Evolutionary conservation across 2,329 filamentous ascomycete species (phyloP).

Genomic region (Moelleriella libera): DNA sequence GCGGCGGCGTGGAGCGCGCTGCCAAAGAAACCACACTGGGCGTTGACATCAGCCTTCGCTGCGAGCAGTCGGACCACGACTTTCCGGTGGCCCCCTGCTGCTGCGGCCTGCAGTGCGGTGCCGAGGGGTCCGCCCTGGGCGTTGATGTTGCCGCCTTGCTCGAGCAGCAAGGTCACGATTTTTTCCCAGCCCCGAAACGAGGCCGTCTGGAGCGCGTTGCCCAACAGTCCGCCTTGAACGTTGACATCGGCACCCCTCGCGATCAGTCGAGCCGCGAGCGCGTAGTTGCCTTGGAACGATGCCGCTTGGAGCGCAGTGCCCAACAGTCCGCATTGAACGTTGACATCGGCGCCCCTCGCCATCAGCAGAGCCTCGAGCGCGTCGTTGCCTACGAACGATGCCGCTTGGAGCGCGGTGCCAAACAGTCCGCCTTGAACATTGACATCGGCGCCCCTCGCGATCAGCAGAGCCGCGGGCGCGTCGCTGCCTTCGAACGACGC

Average conservation of each 20-base stretch:
- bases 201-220: background rate
- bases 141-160: background rate
- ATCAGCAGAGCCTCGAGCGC: background rate
- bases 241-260: background rate
- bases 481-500: background rate
- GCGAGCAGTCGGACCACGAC: background rate
- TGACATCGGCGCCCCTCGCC: background rate
- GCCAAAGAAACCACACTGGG: background rate
- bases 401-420: background rate
- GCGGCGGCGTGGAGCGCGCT: conserved; percentile 5
- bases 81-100: background rate
- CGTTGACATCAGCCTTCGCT: conserved; percentile 5
- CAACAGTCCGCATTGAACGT: background rate
- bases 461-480: background rate
- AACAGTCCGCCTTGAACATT: background rate
- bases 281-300: background rate
- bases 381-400: background rate
- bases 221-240: background rate
- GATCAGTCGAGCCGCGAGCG: background rate
- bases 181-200: background rate
- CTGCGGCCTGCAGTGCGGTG: conserved; percentile 5
- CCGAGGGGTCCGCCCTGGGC: background rate
- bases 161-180: background rate
- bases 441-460: background rate
- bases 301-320: background rate